These are phyloP conservation scores for Cynanchum wilfordii DNA, from an alignment of 257 asterid genomes.

Conservation along the genomic window DNA sequence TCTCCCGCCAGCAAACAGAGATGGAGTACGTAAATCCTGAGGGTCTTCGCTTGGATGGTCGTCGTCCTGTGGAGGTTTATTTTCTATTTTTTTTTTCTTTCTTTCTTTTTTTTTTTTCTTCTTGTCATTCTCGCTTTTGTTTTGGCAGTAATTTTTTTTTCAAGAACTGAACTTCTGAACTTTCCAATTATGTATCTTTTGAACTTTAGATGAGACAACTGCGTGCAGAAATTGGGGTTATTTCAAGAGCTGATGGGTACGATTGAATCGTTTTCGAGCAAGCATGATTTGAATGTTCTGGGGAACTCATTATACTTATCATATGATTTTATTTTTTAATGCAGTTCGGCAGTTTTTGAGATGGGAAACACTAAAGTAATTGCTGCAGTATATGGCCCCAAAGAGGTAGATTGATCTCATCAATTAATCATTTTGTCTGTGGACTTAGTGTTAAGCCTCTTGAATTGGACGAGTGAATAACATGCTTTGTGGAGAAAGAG, in stretches of 20 bases:
- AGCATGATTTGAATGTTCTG: neutral
- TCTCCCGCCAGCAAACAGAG: neutral
- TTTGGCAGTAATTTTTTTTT: neutral
- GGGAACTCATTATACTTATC: conserved; percentile 1
- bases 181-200: neutral
- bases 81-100: neutral
- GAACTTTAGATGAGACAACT: conserved; percentile 82
- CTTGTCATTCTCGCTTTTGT: neutral
- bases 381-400: conserved; percentile 97
- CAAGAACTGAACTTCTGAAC: neutral
- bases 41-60: conserved; percentile 95
- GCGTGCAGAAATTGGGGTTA: conserved; percentile 78
- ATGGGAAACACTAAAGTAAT: conserved; percentile 98
- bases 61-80: conserved; percentile 86
- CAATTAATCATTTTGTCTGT: neutral
- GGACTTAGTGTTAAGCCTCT: neutral
- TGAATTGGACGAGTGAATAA: neutral
- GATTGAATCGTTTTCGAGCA: neutral
- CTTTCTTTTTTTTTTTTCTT: neutral
- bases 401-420: conserved; percentile 49
- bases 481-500: neutral
- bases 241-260: conserved; percentile 93
- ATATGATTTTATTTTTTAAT: conserved; percentile 15
- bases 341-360: conserved; percentile 92
- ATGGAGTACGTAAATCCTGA: conserved; percentile 98